Base-by-base conservation (phyloP, 257 asterid genomes). In the Perilla frutescens region DNA sequence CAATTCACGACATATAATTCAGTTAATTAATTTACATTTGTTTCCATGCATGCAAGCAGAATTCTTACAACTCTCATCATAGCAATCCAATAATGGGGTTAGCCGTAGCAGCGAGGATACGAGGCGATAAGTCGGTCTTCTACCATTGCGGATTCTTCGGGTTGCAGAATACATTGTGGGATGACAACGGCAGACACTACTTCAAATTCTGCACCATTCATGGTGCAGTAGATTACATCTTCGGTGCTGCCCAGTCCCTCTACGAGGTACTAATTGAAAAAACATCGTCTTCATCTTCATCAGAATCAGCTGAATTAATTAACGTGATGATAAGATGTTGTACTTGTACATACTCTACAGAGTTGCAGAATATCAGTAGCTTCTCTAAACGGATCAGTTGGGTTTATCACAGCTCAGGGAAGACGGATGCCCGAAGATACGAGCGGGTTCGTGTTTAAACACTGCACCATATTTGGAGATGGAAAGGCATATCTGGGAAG, bases 361-460 rank as follows among this genome's bases (percentile, higher is more conserved):
- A 34, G 37, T 4, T 34, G 37, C 66, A 73, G 74, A 0, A 80
- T 91, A 75, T 75, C 84, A 14, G 93, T 84, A 1, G 79, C 40
- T 4, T 84, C 86, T 5, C 70, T 80, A 31, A 2, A 65, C 7
- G 85, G 92, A 51, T 26, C 26, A 12, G 14, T 81, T 0, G 96
- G 98, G 4, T 90, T 37, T 80, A 87, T 92, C 50, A 88, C 98
- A 12, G 98, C 98, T 11, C 98, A 90, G 48, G 90, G 48, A 54
- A 72, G 89, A 72, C 3, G 57, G 8, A 2, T 6, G 12, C 59
- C 73, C 10, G 0, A 32, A 0, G 85, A 80, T 8, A 26, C 79
- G 1, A 81, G 62, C 36, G 90, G 90, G 2, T 86, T 83, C 53
- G 86, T 86, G 15, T 86, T 86, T 61, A 86, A 76, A 9, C 62